Evolutionary conservation across 176 grass and related monocot genomes (phyloP).

Genomic region (Phoenix dactylifera): DNA sequence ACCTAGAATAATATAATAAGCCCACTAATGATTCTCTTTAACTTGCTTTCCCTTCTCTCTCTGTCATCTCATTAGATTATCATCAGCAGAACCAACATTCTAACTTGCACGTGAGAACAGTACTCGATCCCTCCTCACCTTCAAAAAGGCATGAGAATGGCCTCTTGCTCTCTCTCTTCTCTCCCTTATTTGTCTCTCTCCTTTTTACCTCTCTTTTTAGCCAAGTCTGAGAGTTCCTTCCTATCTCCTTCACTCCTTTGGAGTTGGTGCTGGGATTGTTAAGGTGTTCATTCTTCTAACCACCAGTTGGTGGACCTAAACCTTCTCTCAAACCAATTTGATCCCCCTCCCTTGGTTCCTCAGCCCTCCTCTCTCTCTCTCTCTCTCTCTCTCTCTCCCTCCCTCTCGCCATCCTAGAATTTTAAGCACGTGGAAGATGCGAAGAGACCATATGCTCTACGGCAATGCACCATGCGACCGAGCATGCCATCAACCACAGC

Average conservation of each 20-base stretch:
- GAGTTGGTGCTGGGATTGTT: conserved; percentile 59
- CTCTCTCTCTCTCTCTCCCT: not conserved
- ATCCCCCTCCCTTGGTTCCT: conserved; percentile 26
- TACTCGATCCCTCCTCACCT: not conserved
- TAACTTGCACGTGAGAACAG: conserved; percentile 28
- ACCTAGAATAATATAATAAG: not conserved
- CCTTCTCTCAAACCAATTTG: conserved; percentile 29
- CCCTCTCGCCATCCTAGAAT: not conserved
- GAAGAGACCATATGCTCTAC: not conserved
- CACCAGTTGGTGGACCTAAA: conserved; percentile 99
- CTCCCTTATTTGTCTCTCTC: conserved; percentile 7
- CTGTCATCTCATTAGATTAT: conserved; percentile 23
- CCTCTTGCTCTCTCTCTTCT: too few relatives aligned
- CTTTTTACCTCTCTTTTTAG: conserved; percentile 1
- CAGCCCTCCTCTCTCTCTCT: not conserved
- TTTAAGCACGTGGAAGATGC: conserved; percentile 13
- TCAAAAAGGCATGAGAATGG: conserved; percentile 7
- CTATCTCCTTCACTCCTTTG: conserved; percentile 9
- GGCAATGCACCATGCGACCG: too few relatives aligned
- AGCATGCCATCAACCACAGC: too few relatives aligned
- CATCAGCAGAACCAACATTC: conserved; percentile 21
- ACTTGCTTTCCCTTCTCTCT: too few relatives aligned
- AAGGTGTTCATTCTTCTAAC: conserved; percentile 87
- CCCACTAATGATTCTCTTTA: conserved; percentile 11
- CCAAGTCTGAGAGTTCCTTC: conserved; percentile 7